Percentiles rank a stretch among this genome's conserved stretches.
phyloP scores from a whole-genome alignment of 352 stramenopile genomes.

The Phytopythium helicoides region DNA sequence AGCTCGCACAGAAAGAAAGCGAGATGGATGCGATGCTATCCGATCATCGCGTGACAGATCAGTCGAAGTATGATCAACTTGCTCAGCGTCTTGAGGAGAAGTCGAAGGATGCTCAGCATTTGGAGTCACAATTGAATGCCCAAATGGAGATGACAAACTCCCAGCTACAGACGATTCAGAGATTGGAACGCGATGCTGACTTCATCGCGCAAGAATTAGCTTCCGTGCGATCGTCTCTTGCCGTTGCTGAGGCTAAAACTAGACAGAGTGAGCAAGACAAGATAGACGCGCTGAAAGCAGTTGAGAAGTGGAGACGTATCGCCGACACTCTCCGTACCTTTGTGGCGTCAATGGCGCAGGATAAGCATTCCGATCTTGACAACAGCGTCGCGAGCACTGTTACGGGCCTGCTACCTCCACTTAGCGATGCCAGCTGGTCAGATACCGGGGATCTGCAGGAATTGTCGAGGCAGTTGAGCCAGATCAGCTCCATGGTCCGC shows the following conservation, averaged over 20 bases:
- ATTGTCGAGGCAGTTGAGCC: constrained; percentile 28
- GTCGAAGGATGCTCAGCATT: constrained; percentile 26
- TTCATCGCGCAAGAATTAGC: constrained; percentile 28
- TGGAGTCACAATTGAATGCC: constrained; percentile 17
- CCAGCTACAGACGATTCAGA: constrained; percentile 30
- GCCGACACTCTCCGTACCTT: constrained; percentile 29
- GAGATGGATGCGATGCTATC: constrained; percentile 44
- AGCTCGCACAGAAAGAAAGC: constrained; percentile 44
- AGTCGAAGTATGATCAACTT: constrained; percentile 54
- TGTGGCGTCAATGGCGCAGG: constrained; percentile 23
- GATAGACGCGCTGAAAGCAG: constrained; percentile 7
- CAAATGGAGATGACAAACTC: constrained; percentile 24
- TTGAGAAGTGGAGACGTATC: constrained; percentile 23
- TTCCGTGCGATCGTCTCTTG: constrained; percentile 35
- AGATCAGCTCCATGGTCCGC: constrained; percentile 7
- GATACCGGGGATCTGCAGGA: constrained; percentile 25
- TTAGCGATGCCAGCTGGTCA: constrained; percentile 9
- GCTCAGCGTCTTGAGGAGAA: constrained; percentile 40
- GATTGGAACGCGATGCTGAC: constrained; percentile 37
- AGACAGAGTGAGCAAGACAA: constrained; percentile 23
- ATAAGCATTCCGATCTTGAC: background rate
- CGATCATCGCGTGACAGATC: constrained; percentile 46
- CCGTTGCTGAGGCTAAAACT: constrained; percentile 23
- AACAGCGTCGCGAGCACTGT: background rate
- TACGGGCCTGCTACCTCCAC: constrained; percentile 7